Base-by-base conservation (phyloP, 371 early-diverging fungal genomes). In the Apophysomyces elegans region DNA sequence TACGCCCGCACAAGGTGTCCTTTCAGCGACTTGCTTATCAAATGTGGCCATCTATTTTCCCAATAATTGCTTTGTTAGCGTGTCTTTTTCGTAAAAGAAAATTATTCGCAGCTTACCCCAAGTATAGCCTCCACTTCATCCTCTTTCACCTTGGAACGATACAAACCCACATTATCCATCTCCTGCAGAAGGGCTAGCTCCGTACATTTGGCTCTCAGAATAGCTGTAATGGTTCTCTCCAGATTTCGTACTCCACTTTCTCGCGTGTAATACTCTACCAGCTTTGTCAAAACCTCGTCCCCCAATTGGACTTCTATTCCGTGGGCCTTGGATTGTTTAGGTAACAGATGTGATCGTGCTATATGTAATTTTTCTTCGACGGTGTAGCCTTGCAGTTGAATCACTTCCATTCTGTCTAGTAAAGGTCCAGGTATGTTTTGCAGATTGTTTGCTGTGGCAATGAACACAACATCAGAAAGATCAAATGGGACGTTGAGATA, bases 381-480 rank as follows among this genome's bases (percentile, higher is more conserved):
- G 1, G 95, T 93, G 76, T 96, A 96, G 12, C 94, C 94, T 32
- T 91, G 88, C 16, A 96, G 69, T 14, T 84, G 84, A 56, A 96
- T 91, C 14, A 94, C 71, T 70, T 94, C 95, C 95, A 95, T 95
- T 41, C 96, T 87, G 73, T 96, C 96, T 35, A 93, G 68, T 7
- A 96, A 73, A 4, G 96, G 93, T 2, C 84, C 85, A 0, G 94
- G 91, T 35, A 95, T 93, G 0, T 89, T 91, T 9, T 91, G 92
- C 0, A 87, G 65, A 35, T 86, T 85, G 68, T 96, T 96, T 58
- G 95, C 94, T 1, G 96, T 96, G 14, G 93, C 93, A 69, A 96
- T 92, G 64, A 95, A 96, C 0, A 95, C 70, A 4, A 93, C 86
- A 37, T 89, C 87, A 50, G 92, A 92, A n/a, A 96, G 81, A 63